Evolutionary conservation across 78 protist genomes (phyloP), one percentile per base, ranked within the genome.

Genomic region (Dictyostelium purpureum): DNA sequence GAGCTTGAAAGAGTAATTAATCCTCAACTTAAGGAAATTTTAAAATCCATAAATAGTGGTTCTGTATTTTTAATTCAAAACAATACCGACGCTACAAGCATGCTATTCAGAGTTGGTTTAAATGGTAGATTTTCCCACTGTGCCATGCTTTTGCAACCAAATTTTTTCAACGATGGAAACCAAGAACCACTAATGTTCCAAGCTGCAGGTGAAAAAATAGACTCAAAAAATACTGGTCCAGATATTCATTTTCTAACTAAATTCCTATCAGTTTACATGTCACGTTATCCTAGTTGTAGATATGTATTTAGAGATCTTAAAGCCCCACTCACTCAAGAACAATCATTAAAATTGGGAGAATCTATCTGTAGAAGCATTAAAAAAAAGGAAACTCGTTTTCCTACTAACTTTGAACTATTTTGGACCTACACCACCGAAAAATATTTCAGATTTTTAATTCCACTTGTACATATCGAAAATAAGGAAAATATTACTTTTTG

Each of bases 201-300:
- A 42, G 87, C 87, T 10, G 69, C 87, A 3, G 87, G 87, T 9
- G 87, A 77, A 26, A 77, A 77, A 24, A 24, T 35, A 38, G 10
- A 14, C 16, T 37, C 24, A 0, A 18, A 45, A 24, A 77, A 49
- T 26, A 65, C 38, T 59, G 87, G 73, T 10, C 87, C 87, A 10
- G 87, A 77, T 28, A 16, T 77, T 3, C 87, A 77, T 28, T 40
- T 33, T 1, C 21, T 77, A 2, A 38, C 73, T 12, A 37, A 21
- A 33, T 77, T 42, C 28, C 14, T 77, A 18, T 12, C 73, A n/a
- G 42, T 26, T 9, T 77, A 77, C n/a, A 31, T 77, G 74, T 21
- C 31, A 2, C 38, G 42, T 3, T 59, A 77, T 33, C 87, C 87
- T 21, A 77, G 59, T 31, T 77, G 69, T 12, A 26, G 87, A 37